Evolutionary conservation across 768 basidiomycete genomes (phyloP), one percentile per base, ranked within the genome.

Genomic region (Scleroderma citrinum): DNA sequence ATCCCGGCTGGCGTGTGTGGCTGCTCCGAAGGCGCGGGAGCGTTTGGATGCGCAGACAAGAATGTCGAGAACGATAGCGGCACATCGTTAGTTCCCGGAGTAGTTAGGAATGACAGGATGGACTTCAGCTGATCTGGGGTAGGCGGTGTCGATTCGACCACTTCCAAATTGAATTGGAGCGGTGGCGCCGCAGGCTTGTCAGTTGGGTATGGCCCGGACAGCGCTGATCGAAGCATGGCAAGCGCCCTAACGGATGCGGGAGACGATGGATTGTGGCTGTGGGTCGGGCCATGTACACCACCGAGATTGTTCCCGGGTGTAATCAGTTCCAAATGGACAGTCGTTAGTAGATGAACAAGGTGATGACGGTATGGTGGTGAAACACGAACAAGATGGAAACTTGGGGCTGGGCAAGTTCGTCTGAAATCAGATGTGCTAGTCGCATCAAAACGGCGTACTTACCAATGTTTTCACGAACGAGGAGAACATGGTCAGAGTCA

Each of bases 131-230:
- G 87, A 63, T 88, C 85, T 0, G 77, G 46, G 0, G 77, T 89
- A 3, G 87, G 87, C 0, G 76, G 71, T 5, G 73, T 67, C 7
- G 74, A 72, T 59, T 87, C 85, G 38, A 90, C 69, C 21, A 90
- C 80, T 47, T 87, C 81, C 17, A 90, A 77, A 49, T 84, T 74
- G 69, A 86, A 90, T 12, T 76, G 65, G 14, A 90, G 76, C 0
- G 87, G 83, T 3, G 71, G 62, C 0, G 71, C 71, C 4, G 66
- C 57, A 0, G 72, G 56, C 16, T 71, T 75, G 7, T 63, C 65
- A 0, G 79, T 72, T 10, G 87, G 87, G 59, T 84, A 90, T 0
- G 86, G 77, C 0, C 63, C 64, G 0, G 82, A 77, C 0, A 85
- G 61, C 0, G 87, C 76, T 0, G 77, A 68, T 5, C 77, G 76